Evolutionary conservation across 73 alveolate genomes (phyloP).

Genomic region (Tetrahymena thermophila): DNA sequence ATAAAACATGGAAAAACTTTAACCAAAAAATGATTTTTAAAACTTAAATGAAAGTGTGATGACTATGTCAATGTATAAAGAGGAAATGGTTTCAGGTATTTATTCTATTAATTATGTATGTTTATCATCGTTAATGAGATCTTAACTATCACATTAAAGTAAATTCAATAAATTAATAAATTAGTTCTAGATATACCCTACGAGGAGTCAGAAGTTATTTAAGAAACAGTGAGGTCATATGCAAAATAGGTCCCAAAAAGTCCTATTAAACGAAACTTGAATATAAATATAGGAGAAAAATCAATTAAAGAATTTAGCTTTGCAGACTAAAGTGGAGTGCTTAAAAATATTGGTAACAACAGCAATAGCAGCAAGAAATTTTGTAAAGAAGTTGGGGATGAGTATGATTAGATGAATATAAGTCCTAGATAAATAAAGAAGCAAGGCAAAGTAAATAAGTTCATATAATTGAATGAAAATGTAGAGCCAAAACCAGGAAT

Average conservation of each 20-base stretch:
- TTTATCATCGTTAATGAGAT: background rate
- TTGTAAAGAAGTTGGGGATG: background rate
- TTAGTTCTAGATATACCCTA: background rate
- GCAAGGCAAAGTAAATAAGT: background rate
- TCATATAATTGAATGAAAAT: background rate
- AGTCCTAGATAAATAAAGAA: background rate
- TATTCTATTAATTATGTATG: too few relatives aligned
- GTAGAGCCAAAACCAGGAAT: background rate
- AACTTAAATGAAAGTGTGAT: background rate
- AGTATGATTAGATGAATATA: background rate
- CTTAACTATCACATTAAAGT: background rate
- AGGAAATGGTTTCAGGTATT: background rate
- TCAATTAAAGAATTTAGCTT: background rate
- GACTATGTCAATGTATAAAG: background rate
- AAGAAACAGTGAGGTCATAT: background rate
- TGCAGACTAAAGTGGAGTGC: background rate
- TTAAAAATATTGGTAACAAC: background rate
- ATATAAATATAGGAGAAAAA: background rate
- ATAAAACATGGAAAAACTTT: background rate
- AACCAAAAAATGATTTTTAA: background rate
- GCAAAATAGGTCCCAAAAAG: background rate
- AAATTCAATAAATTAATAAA: background rate
- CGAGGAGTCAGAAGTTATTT: background rate
- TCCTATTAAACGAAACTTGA: background rate
- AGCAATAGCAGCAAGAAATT: background rate